Base-by-base conservation (phyloP, 2,329 filamentous ascomycete genomes). In the Curvularia lunata region DNA sequence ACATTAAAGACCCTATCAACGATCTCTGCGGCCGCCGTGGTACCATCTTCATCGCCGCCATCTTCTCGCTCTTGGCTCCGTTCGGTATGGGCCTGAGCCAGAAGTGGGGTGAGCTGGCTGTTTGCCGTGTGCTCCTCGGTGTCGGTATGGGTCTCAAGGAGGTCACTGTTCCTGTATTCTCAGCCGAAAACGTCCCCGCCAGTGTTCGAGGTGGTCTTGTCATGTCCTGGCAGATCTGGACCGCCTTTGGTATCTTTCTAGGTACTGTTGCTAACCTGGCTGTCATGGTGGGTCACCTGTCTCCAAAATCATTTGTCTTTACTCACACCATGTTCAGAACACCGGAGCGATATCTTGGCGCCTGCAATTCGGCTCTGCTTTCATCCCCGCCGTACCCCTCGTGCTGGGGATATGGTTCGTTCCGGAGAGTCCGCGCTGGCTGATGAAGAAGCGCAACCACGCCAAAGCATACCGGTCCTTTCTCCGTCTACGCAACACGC, bases 161-260 rank as follows among this genome's bases (percentile, higher is more conserved):
- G 53, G 71, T 76, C 5, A 82, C 80, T 1, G 79, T 81, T 0
- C 80, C 80, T 18, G 69, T 73, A 3, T 82, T 81, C 59, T 78
- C 79, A 0, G 80, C 81, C 1, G 82, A 83, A 62, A 79, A 78
- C 49, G 75, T 79, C 0, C 82, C 81, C 0, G 79, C 81, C 1
- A 77, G 73, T 3, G 82, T 84, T 34, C 77, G 82, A 54, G 82
- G 82, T 21, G 80, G 77, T 12, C 65, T 82, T 0, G 80, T 80
- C 23, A 82, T 81, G 78, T 72, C 70, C 32, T 82, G 79, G 79
- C 79, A 81, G 49, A 73, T 81, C 48, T 79, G 75, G 75, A 76
- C 74, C 0, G 72, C 74, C 1, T 77, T 81, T 49, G 80, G 80
- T 2, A 82, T 82, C 63, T 79, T 82, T 66, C 69, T 81, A 0